Conservation (phyloP, 192 early-diverging fungal genomes). For the Podila minutissima region DNA sequence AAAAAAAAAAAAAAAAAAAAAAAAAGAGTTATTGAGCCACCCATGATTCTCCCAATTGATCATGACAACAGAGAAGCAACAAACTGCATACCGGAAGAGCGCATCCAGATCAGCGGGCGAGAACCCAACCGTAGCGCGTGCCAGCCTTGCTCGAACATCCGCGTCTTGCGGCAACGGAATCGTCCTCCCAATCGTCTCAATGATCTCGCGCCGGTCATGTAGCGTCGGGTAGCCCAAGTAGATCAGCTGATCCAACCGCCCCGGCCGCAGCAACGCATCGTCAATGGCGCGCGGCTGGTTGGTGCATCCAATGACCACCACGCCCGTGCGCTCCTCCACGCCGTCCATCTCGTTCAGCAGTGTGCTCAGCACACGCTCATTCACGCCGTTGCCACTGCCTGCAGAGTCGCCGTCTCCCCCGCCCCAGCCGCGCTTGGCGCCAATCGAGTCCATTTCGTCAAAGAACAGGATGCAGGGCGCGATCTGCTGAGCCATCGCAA, state of each 20-base stretch:
- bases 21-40: neutral
- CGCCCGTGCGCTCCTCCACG: slow-evolving; percentile 82
- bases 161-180: slow-evolving; percentile 68
- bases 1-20: neutral
- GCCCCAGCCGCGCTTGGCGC: slow-evolving; percentile 74
- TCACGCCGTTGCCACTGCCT: slow-evolving; percentile 77
- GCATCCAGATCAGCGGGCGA: slow-evolving; percentile 83
- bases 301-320: slow-evolving; percentile 93
- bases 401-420: slow-evolving; percentile 53
- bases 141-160: slow-evolving; percentile 53
- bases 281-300: slow-evolving; percentile 91
- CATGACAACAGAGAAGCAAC: no score
- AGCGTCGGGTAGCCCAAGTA: slow-evolving; percentile 69
- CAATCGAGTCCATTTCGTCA: slow-evolving; percentile 95
- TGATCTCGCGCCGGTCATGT: slow-evolving; percentile 75
- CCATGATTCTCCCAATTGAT: neutral
- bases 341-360: slow-evolving; percentile 99
- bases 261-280: slow-evolving; percentile 81
- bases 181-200: slow-evolving; percentile 66
- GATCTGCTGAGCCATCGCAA: slow-evolving; percentile 82
- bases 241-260: slow-evolving; percentile 89
- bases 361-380: slow-evolving; percentile 91
- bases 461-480: slow-evolving; percentile 94
- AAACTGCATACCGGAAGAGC: slow-evolving; percentile 59
- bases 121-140: slow-evolving; percentile 68